Evolutionary conservation across 768 basidiomycete genomes (phyloP), one percentile per base, ranked within the genome.

Genomic region (Calocybe indica): DNA sequence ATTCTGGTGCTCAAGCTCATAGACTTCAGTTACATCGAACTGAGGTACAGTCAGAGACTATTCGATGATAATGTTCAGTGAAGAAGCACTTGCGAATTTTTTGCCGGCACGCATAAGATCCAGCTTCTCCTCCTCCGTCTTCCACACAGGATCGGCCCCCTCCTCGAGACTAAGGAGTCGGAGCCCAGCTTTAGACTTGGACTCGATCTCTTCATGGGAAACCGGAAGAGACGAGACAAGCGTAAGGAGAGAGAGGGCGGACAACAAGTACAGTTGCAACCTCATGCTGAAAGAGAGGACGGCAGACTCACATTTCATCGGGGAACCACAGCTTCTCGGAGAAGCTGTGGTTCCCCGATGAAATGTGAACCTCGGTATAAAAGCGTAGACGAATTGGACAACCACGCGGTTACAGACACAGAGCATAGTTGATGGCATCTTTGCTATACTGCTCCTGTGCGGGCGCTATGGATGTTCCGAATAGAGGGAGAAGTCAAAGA

Each of bases 11-110:
- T 72, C 63, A 30, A 56, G 31, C 50, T 68, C 66, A 34, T 68
- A 71, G 12, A 64, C 63, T 39, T 72, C 65, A 3, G 71, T 71
- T 13, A 72, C 64, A 54, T 71, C 71, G 48, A 73, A 71, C 71
- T 71, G 42, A 13, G 13, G 34, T 11, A 12, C 22, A 22, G 22
- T 22, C 22, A 22, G 22, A 46, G 4, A 38, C 31, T 8, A 47
- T 8, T 15, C 9, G 7, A 28, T 37, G 6, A 32, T 7, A 9
- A 14, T 37, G 28, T 10, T 36, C 33, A 33, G 31, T 28, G 14
- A 34, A 44, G 10, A 33, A 10, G 34, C 33, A 58, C 65, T 38
- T 53, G 71, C 70, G 52, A 73, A 73, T 31, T 68, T 61, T 32
- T 56, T 54, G 6, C 63, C 61, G 44, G 61, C 57, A 14, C 64